Evolutionary conservation across 225 moss, liverwort and hornwort genomes (phyloP).

Genomic region (Polytrichum commune): DNA sequence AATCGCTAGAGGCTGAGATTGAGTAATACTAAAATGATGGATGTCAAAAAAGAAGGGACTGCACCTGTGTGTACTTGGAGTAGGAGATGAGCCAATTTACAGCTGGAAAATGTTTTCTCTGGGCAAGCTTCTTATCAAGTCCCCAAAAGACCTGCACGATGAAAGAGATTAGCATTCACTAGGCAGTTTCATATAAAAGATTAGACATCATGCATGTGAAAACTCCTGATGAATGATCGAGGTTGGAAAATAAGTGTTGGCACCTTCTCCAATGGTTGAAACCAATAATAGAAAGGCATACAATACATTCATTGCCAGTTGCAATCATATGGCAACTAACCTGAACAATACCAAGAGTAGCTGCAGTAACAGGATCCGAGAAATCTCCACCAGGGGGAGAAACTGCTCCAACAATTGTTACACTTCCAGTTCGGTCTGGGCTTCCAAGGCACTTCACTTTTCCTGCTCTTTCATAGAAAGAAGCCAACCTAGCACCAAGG

Average conservation of each 20-base stretch:
- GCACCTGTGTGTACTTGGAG: constrained; percentile 88
- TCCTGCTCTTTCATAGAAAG: constrained; percentile 96
- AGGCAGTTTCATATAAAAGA: not conserved
- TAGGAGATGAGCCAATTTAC: constrained; percentile 99
- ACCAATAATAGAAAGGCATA: too few relatives aligned
- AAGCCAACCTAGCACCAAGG: constrained; percentile 83
- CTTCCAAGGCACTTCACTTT: constrained; percentile 94
- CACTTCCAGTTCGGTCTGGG: constrained; percentile 87
- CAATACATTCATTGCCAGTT: too few relatives aligned
- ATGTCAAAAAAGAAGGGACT: too few relatives aligned
- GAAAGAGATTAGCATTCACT: not conserved
- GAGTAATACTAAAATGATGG: too few relatives aligned
- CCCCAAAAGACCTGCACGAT: constrained; percentile 87
- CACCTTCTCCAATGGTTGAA: too few relatives aligned
- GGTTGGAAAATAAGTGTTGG: too few relatives aligned
- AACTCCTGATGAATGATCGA: too few relatives aligned
- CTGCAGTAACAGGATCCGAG: constrained; percentile 96
- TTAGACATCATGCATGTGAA: too few relatives aligned
- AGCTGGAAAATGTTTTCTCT: constrained; percentile 95
- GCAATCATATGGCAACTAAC: constrained; percentile 15
- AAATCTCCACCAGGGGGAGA: constrained; percentile 99
- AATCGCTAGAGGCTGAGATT: too few relatives aligned
- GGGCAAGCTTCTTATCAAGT: constrained; percentile 95
- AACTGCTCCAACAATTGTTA: constrained; percentile 94
- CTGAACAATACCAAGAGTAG: constrained; percentile 97